Base-by-base conservation (phyloP, 2,329 filamentous ascomycete species). In the Hypoxylon sp. region DNA sequence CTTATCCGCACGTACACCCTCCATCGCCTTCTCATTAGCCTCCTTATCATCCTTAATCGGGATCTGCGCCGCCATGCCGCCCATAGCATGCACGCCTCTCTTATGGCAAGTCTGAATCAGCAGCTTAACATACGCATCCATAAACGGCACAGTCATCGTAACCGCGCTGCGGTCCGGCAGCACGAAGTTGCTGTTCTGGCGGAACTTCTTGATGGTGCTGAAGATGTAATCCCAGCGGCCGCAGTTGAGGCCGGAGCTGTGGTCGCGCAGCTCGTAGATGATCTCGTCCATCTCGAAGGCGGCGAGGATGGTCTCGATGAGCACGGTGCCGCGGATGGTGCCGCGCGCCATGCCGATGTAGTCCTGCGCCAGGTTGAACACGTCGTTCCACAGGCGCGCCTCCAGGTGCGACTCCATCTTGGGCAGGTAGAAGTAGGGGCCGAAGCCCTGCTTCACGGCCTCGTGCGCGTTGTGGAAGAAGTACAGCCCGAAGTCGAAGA, bases 281-380 rank as follows among this genome's bases (percentile, higher is more conserved):
- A 99, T 98, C 89, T 99, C 96, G 76, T 99, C 96, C 96, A 99
- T 99, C 87, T 99, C 96, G 77, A 99, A 99, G 14, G 95, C 96
- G 45, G 96, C 96, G 46, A 95, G 88, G 80, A 99, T 98, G 62
- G 96, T 98, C 88, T 99, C 96, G 77, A 99, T 98, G 75, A 99
- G 85, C 41, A 98, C 95, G 2, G 96, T 99, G 69, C 89, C 96
- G 75, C 96, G 92, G 82, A 98, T 97, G 60, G 94, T 98, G 60
- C 96, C 96, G 66, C 96, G 89, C 60, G 88, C 88, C 83, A 99
- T 91, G 74, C 93, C 92, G 78, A 98, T 89, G 83, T 92, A 94
- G 84, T 99, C 96, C 83, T 99, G 96, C 11, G 90, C 91, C 30
- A 98, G 86, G 85, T 98, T 98, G 89, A 98, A 98, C 67, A 88